phyloP scores from a whole-genome alignment of 768 basidiomycete genomes.

The Boletus sp. region DNA sequence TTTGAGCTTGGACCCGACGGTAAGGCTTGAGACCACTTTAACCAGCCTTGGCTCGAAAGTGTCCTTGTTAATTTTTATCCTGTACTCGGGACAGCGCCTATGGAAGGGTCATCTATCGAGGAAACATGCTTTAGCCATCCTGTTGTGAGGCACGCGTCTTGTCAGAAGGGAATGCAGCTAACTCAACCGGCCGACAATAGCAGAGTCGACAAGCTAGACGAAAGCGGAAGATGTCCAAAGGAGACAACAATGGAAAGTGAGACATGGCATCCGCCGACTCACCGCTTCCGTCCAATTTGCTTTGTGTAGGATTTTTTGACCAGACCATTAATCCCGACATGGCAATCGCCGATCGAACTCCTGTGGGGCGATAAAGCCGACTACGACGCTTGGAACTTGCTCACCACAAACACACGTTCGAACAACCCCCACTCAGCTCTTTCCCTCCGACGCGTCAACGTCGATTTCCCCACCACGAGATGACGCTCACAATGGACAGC shows the following conservation, averaged over 20 bases:
- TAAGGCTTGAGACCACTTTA: neutral
- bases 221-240: neutral
- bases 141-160: neutral
- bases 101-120: neutral
- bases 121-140: neutral
- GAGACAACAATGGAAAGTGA: neutral
- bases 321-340: neutral
- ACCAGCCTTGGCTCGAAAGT: too few relatives aligned
- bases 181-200: neutral
- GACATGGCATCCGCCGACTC: neutral
- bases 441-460: neutral
- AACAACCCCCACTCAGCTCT: neutral
- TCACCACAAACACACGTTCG: neutral
- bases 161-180: neutral
- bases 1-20: neutral
- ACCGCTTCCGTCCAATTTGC: too few relatives aligned
- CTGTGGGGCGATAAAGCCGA: neutral
- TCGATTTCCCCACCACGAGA: neutral
- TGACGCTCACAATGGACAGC: conserved; percentile 12
- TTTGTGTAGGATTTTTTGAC: neutral
- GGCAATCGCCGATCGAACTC: neutral
- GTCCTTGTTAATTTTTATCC: neutral
- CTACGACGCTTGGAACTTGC: neutral
- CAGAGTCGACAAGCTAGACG: neutral
- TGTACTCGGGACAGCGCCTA: neutral